Base-by-base conservation (phyloP, 1,284 basidiomycete genomes). In the Thelephora terrestris region DNA sequence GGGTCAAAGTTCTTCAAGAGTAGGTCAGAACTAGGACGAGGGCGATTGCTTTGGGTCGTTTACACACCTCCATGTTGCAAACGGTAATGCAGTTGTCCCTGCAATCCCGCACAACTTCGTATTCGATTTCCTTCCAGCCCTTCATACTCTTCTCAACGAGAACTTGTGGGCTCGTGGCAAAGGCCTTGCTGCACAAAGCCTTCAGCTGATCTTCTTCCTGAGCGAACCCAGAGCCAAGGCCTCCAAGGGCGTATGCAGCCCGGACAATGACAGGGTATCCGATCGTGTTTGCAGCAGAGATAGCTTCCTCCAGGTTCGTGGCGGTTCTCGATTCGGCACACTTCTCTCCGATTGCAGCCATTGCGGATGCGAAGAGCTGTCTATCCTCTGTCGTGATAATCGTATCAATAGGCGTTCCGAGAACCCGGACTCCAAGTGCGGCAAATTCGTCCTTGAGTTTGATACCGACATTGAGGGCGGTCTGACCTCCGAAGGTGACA, bases 81-180 rank as follows among this genome's bases (percentile, higher is more conserved):
- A 98, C 94, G 1, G 93, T 97, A 69, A 98, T 98, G 64, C 94
- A 97, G 67, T 96, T 96, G 67, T 98, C 88, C 57, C 90, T 77
- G 70, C 92, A 96, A 69, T 99, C 95, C 51, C 95, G 79, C n/a
- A 98, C 95, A 46, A 99, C 95, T 66, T 99, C 95, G 61, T 99
- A 99, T 71, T 99, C 95, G 57, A 98, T 92, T 73, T 99, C 95
- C 71, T 99, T 98, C 93, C 93, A 98, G 12, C 95, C 95, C 71
- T 98, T 97, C 94, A 99, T 98, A 63, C 90, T 93, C 76, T 85
- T 95, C 74, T 99, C 95, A 21, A 99, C 91, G 23, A 99, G 75
- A 1, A 99, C 94, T 70, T 99, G 95, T 45, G 95, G 93, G 58
- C 87, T 91, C 29, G 91, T 97, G 43, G 95, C 94, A 64, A 99